These are phyloP conservation scores for Mucor piriformis DNA, from an alignment of 371 early-diverging fungal species.

Conservation along the genomic window DNA sequence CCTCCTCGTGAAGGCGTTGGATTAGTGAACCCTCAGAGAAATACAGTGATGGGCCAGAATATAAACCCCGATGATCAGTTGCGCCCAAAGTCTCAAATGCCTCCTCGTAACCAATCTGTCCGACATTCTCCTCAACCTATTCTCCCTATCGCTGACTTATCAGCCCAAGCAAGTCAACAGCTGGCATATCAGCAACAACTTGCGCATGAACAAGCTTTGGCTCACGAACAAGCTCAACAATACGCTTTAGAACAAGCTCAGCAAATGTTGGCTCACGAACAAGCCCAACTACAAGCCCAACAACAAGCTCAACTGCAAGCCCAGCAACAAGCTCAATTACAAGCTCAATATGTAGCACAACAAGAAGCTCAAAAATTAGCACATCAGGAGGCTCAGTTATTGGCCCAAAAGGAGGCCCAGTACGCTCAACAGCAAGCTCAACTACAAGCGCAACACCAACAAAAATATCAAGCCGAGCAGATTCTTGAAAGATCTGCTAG, in stretches of 20 bases:
- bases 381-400: neutral
- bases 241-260: neutral
- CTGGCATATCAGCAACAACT: neutral
- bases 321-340: neutral
- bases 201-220: neutral
- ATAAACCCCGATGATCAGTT: neutral
- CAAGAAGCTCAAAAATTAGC: neutral
- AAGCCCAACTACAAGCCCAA: neutral
- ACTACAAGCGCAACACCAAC: neutral
- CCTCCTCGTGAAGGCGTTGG: slow-evolving; percentile 57
- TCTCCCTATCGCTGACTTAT: neutral
- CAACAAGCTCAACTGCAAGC: slow-evolving; percentile 7
- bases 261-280: neutral
- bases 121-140: neutral
- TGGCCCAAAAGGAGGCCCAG: neutral
- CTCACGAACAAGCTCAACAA: neutral
- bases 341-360: neutral
- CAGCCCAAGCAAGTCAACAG: neutral
- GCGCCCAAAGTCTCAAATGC: slow-evolving; percentile 25
- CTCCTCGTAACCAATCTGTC: slow-evolving; percentile 7
- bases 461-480: neutral
- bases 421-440: slow-evolving; percentile 3
- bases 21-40: slow-evolving; percentile 30
- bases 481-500: slow-evolving; percentile 17
- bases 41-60: slow-evolving; percentile 21